Percentiles rank a stretch among this genome's conserved stretches.
Conservation (phyloP, 2,329 filamentous ascomycete genomes). For the Sporothrix curviconia region DNA sequence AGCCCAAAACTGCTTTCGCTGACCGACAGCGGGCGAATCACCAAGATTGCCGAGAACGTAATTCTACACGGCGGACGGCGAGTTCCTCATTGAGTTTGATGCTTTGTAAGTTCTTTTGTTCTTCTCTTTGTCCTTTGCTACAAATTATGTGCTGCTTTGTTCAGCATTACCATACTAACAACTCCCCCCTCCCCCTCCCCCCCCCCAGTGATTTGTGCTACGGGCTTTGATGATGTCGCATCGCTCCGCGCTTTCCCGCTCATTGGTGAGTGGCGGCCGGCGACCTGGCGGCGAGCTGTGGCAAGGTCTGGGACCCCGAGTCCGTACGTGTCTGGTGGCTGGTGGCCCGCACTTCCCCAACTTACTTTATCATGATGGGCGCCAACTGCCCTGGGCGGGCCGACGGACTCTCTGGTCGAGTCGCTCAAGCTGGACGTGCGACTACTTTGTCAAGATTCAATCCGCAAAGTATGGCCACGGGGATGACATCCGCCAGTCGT, state of each 20-base stretch:
- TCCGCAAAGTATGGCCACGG: constrained; percentile 24
- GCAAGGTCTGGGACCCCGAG: neutral
- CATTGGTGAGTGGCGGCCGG: constrained; percentile 8
- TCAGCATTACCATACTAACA: too few species aligned
- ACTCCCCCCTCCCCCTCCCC: too few species aligned
- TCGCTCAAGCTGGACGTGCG: constrained; percentile 10
- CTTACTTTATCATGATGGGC: constrained; percentile 14
- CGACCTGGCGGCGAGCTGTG: constrained; percentile 17
- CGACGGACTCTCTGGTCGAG: constrained; percentile 11
- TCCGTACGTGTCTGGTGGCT: constrained; percentile 4
- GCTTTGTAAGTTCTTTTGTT: constrained; percentile 11
- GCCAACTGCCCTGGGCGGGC: constrained; percentile 13
- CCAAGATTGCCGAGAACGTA: constrained; percentile 29
- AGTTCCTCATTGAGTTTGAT: constrained; percentile 23
- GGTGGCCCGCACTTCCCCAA: constrained; percentile 13
- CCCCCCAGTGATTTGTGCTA: constrained; percentile 28
- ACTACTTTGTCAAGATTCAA: constrained; percentile 13
- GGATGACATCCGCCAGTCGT: constrained; percentile 26
- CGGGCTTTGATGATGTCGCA: constrained; percentile 30
- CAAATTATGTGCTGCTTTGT: too few species aligned
- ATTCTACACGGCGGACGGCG: constrained; percentile 25
- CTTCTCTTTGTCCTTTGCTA: too few species aligned
- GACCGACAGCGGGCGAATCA: constrained; percentile 33
- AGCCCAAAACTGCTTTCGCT: constrained; percentile 38
- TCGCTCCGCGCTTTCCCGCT: constrained; percentile 27